Base-by-base conservation (phyloP, 768 basidiomycete species). In the Lactarius evosmus region DNA sequence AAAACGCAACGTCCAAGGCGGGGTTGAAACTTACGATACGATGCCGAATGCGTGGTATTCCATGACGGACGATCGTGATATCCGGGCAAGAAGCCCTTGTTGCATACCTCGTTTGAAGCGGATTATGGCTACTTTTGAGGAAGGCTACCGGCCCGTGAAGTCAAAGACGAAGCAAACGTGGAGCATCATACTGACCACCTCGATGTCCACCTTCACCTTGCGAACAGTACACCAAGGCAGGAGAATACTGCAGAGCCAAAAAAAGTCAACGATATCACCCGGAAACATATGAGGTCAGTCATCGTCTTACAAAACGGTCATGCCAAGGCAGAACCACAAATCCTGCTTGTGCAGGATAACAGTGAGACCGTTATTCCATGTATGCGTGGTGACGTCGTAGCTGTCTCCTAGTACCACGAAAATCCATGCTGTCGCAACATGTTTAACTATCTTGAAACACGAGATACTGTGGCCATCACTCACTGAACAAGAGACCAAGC, bases 1-100 rank as follows among this genome's bases (percentile, higher is more conserved):
- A 61, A 70, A 46, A 55, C 17, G 60, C 65, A 50, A 34, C 54
- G 40, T 50, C 30, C 29, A 57, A 44, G 8, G n/a, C n/a, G 58
- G 41, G 7, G 22, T 27, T 9, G 7, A 58, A 41, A 70, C 85
- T 27, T 74, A 89, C 86, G 87, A 88, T 63, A 91, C 81, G 65
- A 87, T 85, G 58, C 89, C 89, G 65, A 91, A 92, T 34, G 88
- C 87, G 72, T 91, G 90, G 73, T 91, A 91, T 73, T 92, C 89
- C 86, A 85, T 83, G 66, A 91, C 79, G 34, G 86, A 80, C 22
- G 83, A 83, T 38, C 88, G 86, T 66, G 87, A 87, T 76, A 91
- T 82, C 60, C 89, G 83, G 25, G 85, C 85, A 36, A 91, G 78
- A 32, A 92, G 78, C 61, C 89, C 89, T 72, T 91, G 90, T 71